Evolutionary conservation across 2,329 filamentous ascomycete genomes (phyloP), one percentile per base, ranked within the genome.

Genomic region (Botrytis paeoniae): DNA sequence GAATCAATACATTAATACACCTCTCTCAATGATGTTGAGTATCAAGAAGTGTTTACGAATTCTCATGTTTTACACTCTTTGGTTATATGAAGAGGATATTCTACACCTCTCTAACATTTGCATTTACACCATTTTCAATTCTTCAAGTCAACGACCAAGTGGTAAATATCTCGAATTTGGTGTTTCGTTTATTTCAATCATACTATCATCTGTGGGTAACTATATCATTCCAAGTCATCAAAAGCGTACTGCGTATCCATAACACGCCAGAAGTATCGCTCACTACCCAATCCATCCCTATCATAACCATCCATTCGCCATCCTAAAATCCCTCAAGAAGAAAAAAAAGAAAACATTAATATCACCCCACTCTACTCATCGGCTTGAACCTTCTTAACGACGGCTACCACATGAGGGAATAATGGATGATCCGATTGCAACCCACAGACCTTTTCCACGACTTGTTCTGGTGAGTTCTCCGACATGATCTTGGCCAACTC

Each of bases 401-500:
- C 86, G 79, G 92, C 86, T 64, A 94, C 87, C 48, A 98, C 88
- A 80, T 90, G 87, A 73, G 88, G 84, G 84, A 91, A 97, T 73
- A 98, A 88, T 80, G 93, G 92, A 81, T 98, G 93, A 37, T 83
- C 85, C 74, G 89, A 84, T 79, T 94, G 89, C 73, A 99, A 86
- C 59, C 94, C 94, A 78, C 93, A 97, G 76, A 99, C 88, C 83
- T 95, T 89, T 81, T 86, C 85, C 63, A 95, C 93, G 14, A 95
- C 92, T 1, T 92, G 91, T 78, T 93, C 90, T 22, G 95, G 86
- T 3, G 86, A 86, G 80, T 92, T 88, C 75, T 91, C 87, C 75
- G 92, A 89, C 85, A 99, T 92, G 81, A 97, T 94, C 85, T 93
- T 90, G 79, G 93, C 93, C 18, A 99, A 88, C 83, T 97, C 91